Percentiles rank a stretch among this genome's conserved stretches.
Conservation (phyloP, 1,139 yeast species). For the Lipomyces yarrowii region DNA sequence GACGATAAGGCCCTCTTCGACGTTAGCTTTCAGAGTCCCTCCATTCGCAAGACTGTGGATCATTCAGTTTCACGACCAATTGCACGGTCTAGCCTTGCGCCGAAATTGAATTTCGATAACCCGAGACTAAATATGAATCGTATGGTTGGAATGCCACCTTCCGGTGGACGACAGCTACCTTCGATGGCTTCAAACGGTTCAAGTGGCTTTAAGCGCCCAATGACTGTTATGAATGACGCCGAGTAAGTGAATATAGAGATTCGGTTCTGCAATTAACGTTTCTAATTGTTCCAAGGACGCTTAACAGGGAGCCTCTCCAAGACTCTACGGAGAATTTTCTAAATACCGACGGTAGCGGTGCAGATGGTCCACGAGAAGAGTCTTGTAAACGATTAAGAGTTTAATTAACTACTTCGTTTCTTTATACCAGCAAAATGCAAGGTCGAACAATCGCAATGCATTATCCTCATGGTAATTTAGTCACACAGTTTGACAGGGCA, state of each 20-base stretch:
- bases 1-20: constrained; percentile 46
- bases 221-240: not conserved
- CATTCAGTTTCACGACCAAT: constrained; percentile 59
- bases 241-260: not conserved
- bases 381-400: not conserved
- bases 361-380: not conserved
- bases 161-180: not conserved
- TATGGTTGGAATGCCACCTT: constrained; percentile 28
- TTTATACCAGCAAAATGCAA: no score
- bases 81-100: constrained; percentile 7
- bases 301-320: not conserved
- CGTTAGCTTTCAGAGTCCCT: constrained; percentile 52
- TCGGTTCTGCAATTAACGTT: not conserved
- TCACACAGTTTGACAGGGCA: not conserved
- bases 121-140: constrained; percentile 17
- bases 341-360: not conserved
- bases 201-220: constrained; percentile 2
- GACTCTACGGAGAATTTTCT: not conserved
- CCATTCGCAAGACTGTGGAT: constrained; percentile 55
- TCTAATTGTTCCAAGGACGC: not conserved
- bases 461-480: not conserved
- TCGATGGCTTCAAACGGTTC: not conserved
- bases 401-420: not conserved
- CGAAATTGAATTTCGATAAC: constrained; percentile 15
- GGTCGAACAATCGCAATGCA: no score